phyloP scores from a whole-genome alignment of 176 grass and related monocot species.

The Oryza brachyantha region DNA sequence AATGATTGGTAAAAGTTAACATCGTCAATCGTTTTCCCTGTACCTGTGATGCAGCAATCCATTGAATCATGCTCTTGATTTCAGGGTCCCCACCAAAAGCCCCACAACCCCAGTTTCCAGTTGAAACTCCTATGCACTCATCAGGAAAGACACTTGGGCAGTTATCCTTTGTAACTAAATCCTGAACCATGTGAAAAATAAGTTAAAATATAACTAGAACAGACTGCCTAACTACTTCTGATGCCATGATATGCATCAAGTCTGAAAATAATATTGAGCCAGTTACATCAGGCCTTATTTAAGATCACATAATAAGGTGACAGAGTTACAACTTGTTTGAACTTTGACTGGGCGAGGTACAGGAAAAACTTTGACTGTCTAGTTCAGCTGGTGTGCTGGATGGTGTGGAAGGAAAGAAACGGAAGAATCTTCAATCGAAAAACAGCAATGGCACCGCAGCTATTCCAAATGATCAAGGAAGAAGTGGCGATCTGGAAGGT shows the following conservation, averaged over 20 bases:
- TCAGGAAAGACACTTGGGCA: slow-evolving; percentile 21
- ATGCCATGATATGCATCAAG: background rate
- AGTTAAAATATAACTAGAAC: slow-evolving; percentile 2
- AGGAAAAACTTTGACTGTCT: too few relatives aligned
- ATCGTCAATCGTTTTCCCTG: background rate
- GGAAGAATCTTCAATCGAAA: too few relatives aligned
- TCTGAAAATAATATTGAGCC: background rate
- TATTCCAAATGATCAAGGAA: too few relatives aligned
- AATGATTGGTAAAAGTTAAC: background rate
- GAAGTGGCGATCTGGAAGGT: too few relatives aligned
- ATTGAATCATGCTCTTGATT: slow-evolving; percentile 94
- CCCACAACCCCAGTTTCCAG: slow-evolving; percentile 97
- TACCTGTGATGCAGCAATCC: slow-evolving; percentile 96
- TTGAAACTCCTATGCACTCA: slow-evolving; percentile 66
- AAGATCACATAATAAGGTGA: background rate
- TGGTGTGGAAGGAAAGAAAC: too few relatives aligned
- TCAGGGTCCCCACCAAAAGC: slow-evolving; percentile 90
- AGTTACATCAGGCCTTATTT: background rate
- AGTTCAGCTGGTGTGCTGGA: too few relatives aligned
- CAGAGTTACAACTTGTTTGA: background rate
- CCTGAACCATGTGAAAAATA: slow-evolving; percentile 21
- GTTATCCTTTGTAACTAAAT: slow-evolving; percentile 23
- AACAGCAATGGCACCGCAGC: too few relatives aligned
- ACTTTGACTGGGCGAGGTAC: too few relatives aligned
- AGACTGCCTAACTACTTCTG: background rate